Evolutionary conservation across 139 green algal genomes (phyloP).

Genomic region (Picochlorum sp.): DNA sequence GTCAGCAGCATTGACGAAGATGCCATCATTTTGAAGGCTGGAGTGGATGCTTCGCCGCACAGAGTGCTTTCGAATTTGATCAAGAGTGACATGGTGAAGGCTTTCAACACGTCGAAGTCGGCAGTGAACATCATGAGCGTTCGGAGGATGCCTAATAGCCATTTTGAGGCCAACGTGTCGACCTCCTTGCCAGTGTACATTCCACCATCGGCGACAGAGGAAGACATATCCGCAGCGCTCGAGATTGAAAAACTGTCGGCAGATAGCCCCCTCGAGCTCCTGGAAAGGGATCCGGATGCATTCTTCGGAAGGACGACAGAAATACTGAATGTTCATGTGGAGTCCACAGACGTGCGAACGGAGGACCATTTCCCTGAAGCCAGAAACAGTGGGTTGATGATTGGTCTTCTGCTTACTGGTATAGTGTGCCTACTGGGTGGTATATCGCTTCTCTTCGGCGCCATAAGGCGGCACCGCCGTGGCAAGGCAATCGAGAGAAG

Average conservation of each 20-base stretch:
- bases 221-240: conserved; percentile 35
- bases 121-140: conserved; percentile 23
- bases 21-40: conserved; percentile 29
- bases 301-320: conserved; percentile 52
- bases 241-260: conserved; percentile 40
- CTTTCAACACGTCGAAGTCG: conserved; percentile 40
- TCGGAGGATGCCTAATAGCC: conserved; percentile 14
- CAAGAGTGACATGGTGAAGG: conserved; percentile 29
- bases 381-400: neutral
- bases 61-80: conserved; percentile 32
- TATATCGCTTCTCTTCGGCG: no score
- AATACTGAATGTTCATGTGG: conserved; percentile 20
- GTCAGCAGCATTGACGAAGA: conserved; percentile 34
- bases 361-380: conserved; percentile 2
- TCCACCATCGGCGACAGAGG: conserved; percentile 21
- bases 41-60: conserved; percentile 27
- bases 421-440: neutral
- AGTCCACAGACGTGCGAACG: neutral
- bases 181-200: conserved; percentile 42
- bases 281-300: conserved; percentile 37
- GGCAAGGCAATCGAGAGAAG: no score
- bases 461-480: no score
- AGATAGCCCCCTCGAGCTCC: conserved; percentile 39
- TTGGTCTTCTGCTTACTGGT: neutral
- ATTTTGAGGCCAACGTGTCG: conserved; percentile 40